Evolutionary conservation across 2,329 filamentous ascomycete species (phyloP), one percentile per base, ranked within the genome.

Genomic region (Verticillium albo-atrum): DNA sequence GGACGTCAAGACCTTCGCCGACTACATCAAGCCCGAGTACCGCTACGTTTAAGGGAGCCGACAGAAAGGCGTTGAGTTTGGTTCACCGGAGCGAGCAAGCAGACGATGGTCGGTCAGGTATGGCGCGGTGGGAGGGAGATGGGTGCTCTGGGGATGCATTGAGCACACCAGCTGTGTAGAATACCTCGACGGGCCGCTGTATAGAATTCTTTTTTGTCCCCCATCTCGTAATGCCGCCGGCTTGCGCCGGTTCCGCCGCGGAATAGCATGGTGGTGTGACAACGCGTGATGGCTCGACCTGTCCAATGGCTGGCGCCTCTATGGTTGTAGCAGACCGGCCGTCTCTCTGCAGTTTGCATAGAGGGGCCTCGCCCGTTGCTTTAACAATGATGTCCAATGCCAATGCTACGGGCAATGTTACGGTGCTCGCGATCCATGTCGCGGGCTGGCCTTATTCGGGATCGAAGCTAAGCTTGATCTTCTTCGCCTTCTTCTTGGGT

Each of bases 21-120:
- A 99, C 83, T 98, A 85, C 79, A 88, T 99, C 80, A 92, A 91
- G 86, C 92, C 93, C 63, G 88, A 97, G 75, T 99, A 98, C 85
- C 87, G 88, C 83, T 96, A 94, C 77, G 74, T 67, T 72, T 77
- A 74, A 72, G 73, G 66, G 65, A 51, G 54, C 56, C 30, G 37
- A 68, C 62, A 26, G 26, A 25, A 12, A 20, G 27, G 55, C 55
- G 27, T 30, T 25, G 28, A 42, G n/a, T 35, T 50, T 34, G 42
- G 28, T 50, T 50, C 26, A 51, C 20, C 42, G 27, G 27, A 23
- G 51, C 51, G 51, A 53, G 27, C 42, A 50, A 50, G 42, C 42
- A 50, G 42, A 50, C 42, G 25, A 53, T 28, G n/a, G 27, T 53
- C 25, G 25, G 51, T 53, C 55, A 51, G 52, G 30, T 34, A 55